These are phyloP conservation scores for Globisporangium radiosum DNA, from an alignment of 352 stramenopile species.

Conservation along the genomic window DNA sequence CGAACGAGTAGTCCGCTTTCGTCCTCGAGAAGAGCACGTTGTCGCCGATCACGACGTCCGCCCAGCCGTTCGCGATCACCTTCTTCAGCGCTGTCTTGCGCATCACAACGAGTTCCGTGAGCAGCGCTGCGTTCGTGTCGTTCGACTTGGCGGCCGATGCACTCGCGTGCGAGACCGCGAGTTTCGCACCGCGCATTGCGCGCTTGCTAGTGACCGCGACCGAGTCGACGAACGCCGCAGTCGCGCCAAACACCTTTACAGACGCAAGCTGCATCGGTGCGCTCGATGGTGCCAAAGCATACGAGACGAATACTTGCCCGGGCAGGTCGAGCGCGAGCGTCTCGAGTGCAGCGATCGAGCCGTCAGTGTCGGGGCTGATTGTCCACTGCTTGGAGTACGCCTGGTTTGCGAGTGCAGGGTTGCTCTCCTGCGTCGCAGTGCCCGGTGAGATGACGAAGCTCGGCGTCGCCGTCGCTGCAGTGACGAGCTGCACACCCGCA, in stretches of 20 bases:
- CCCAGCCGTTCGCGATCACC: too few species aligned
- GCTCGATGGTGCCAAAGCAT: not conserved
- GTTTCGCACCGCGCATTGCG: constrained; percentile 4
- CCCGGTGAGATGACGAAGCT: too few species aligned
- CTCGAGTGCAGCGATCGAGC: not conserved
- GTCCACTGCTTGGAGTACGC: too few species aligned
- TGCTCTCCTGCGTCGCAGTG: too few species aligned
- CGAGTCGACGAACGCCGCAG: not conserved
- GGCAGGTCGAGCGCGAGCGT: not conserved
- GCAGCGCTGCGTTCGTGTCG: too few species aligned
- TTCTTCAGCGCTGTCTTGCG: too few species aligned
- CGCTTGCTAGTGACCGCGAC: constrained; percentile 4
- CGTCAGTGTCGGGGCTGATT: not conserved
- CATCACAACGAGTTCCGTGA: too few species aligned
- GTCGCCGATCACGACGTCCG: too few species aligned
- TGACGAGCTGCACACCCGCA: too few species aligned
- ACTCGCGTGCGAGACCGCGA: not conserved
- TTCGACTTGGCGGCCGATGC: not conserved
- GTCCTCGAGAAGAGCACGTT: not conserved
- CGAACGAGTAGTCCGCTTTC: constrained; percentile 1
- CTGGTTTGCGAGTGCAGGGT: too few species aligned
- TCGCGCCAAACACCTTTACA: constrained; percentile 1
- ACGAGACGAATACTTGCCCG: not conserved
- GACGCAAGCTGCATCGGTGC: not conserved
- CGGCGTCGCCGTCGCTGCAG: too few species aligned